Evolutionary conservation across 2,329 filamentous ascomycete genomes (phyloP).

Genomic region (Exophiala spinifera): DNA sequence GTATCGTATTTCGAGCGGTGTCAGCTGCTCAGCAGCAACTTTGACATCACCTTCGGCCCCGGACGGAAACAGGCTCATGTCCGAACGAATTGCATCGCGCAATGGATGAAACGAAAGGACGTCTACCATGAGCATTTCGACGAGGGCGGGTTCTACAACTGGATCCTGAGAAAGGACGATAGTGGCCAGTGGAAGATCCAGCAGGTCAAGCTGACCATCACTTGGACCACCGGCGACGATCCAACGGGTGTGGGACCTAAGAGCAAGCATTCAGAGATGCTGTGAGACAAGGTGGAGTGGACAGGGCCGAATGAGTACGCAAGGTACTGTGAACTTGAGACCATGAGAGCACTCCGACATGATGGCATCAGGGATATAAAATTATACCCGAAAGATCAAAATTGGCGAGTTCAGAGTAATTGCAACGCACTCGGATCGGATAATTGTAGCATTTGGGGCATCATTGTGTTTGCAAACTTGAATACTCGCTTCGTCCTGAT

Average conservation of each 20-base stretch:
- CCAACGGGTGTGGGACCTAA: conserved; percentile 13
- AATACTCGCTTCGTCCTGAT: no score
- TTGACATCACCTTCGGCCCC: conserved; percentile 12
- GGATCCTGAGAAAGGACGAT: conserved; percentile 10
- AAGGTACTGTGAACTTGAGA: no score
- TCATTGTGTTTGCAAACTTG: no score
- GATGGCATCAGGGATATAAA: no score
- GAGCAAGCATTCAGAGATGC: not conserved
- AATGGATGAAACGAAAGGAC: conserved; percentile 13
- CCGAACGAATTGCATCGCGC: conserved; percentile 16
- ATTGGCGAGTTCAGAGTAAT: no score
- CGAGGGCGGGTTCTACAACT: conserved; percentile 17
- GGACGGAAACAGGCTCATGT: conserved; percentile 7
- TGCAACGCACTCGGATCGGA: no score
- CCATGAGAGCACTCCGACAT: no score
- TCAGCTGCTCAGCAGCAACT: conserved; percentile 12
- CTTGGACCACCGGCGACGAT: conserved; percentile 16
- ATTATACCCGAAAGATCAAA: no score
- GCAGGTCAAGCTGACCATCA: conserved; percentile 11
- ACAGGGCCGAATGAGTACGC: no score
- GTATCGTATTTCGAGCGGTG: conserved; percentile 13
- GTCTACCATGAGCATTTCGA: conserved; percentile 15
- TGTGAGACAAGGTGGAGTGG: no score
- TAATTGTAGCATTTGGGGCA: no score
- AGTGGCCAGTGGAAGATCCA: conserved; percentile 14